Evolutionary conservation across 23 red algal genomes (phyloP).

Genomic region (Gracilaria vermiculophylla): DNA sequence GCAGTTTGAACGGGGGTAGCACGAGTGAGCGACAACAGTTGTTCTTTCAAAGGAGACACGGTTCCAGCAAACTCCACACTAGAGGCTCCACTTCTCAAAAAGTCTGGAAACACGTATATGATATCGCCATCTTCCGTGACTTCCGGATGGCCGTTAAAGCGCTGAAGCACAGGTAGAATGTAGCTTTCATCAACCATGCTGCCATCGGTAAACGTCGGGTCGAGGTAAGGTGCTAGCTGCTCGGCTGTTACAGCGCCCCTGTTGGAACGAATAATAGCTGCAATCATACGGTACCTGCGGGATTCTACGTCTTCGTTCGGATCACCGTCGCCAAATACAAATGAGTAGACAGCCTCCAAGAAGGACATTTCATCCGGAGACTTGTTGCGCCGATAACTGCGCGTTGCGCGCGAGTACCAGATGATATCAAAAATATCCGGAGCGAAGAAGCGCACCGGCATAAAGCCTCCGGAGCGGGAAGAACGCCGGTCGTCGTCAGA

Average conservation of each 20-base stretch:
- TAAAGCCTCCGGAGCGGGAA: not conserved
- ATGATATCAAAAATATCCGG: constrained; percentile 79
- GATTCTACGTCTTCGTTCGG: constrained; percentile 84
- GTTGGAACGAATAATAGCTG: constrained; percentile 74
- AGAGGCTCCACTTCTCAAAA: constrained; percentile 14
- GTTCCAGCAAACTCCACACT: constrained; percentile 55
- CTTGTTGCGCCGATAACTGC: constrained; percentile 12
- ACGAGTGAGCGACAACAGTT: constrained; percentile 36
- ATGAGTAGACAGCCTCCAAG: constrained; percentile 92
- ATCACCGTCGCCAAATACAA: constrained; percentile 99
- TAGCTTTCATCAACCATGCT: constrained; percentile 79
- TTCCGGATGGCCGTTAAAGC: constrained; percentile 87
- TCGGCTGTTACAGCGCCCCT: constrained; percentile 89
- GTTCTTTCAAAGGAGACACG: constrained; percentile 20
- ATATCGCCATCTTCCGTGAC: constrained; percentile 95
- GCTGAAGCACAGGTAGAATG: constrained; percentile 83
- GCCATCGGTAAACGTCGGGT: not conserved
- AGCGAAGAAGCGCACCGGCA: constrained; percentile 62
- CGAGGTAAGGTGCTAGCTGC: constrained; percentile 84
- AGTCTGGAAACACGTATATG: constrained; percentile 91
- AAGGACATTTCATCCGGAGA: constrained; percentile 72
- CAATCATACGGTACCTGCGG: constrained; percentile 65
- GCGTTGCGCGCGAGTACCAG: constrained; percentile 39
- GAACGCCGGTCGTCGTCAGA: constrained; percentile 54
- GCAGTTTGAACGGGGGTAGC: constrained; percentile 47